Base-by-base conservation (phyloP, 2,329 filamentous ascomycete genomes). In the Phyllosticta ampelicida region DNA sequence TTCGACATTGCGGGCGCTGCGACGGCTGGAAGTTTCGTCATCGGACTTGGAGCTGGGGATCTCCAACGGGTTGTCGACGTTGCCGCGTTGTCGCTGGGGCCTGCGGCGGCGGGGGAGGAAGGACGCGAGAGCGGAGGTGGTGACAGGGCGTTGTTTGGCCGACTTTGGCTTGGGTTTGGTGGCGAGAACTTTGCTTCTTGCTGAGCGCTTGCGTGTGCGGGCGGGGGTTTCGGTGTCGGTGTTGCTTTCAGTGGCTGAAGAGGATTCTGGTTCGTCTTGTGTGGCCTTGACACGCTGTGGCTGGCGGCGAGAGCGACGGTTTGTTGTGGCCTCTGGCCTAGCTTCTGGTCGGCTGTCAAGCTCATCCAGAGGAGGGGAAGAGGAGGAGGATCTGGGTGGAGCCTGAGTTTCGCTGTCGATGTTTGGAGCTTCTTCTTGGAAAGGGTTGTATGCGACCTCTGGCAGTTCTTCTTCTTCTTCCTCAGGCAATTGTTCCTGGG, bases 51-150 rank as follows among this genome's bases (percentile, higher is more conserved):
- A 72, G 10, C 68, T 70, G 2, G 70, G 66, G 6, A 78, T 62
- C 56, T 77, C 74, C 60, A 72, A 77, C 28, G 75, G 71, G 55
- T 70, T 67, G 56, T 63, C 62, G 59, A 20, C 19, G 26, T 23
- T 54, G 16, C 36, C 36, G 36, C 36, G 53, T 3, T 48, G 13
- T 51, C 61, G 63, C 53, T 53, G 20, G 9, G 10, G 5, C 18
- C 66, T 60, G 20, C 72, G 66, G 57, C 74, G 69, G 60, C 73
- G 75, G 10, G 76, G 76, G 16, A 78, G 67, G 8, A 78, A 63
- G 6, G 69, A 67, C 61, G 77, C 75, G 19, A 78, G 65, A 23
- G 72, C 71, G 3, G 75, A 74, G 23, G 76, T 78, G 8, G 74
- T 74, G 28, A 71, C 61, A n/a, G 36, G 2, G 18, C 65, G 64